Evolutionary conservation across 306 rosid genomes (phyloP).

Genomic region (Rosa lucieae): DNA sequence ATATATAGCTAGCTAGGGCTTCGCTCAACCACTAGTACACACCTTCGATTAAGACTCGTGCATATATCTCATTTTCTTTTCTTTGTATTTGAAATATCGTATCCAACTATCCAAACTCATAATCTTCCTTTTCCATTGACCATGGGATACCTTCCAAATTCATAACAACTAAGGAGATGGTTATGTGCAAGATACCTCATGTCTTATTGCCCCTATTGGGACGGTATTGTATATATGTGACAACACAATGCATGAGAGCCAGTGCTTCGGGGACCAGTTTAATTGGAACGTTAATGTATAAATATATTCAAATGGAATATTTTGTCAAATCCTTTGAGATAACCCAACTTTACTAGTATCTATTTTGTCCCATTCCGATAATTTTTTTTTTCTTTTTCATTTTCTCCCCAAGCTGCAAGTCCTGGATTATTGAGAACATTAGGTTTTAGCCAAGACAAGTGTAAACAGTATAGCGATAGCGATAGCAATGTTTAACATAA

Average conservation of each 20-base stretch:
- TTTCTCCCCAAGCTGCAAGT: neutral
- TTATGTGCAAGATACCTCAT: neutral
- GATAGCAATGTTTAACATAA: neutral
- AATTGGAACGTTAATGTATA: neutral
- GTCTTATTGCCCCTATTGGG: neutral
- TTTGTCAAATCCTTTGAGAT: neutral
- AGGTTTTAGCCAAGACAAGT: neutral
- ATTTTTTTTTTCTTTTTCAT: neutral
- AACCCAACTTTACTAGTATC: neutral
- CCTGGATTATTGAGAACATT: neutral
- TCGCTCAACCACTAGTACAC: slow-evolving; percentile 6
- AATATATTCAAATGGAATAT: neutral
- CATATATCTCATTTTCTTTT: neutral
- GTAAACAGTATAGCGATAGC: neutral
- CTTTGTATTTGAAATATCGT: neutral
- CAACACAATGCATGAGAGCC: neutral
- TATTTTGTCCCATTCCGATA: neutral
- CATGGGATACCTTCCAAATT: slow-evolving; percentile 12
- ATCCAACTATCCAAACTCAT: neutral
- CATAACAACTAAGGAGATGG: neutral
- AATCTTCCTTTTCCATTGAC: slow-evolving; percentile 21
- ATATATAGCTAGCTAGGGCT: neutral
- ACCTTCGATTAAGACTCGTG: slow-evolving; percentile 5
- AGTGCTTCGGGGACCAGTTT: slow-evolving; percentile 3
- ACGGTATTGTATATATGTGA: neutral